Percentiles rank a stretch among this genome's conserved stretches.
Conservation (phyloP, 495 filamentous ascomycete species). For the Aspergillus olivimuriae region DNA sequence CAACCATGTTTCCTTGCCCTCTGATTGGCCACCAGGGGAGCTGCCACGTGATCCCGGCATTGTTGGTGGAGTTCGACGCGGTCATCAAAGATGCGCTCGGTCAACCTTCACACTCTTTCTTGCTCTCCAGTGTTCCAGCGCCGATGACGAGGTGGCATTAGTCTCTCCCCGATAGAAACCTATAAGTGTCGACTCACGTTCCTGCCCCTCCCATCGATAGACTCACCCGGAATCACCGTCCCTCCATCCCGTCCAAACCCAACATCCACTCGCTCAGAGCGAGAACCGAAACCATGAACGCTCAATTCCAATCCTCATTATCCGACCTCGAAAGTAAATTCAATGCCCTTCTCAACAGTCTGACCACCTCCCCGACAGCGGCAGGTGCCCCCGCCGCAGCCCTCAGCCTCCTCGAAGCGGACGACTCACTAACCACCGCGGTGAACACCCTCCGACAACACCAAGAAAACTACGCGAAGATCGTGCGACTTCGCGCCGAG, state of each 20-base stretch:
- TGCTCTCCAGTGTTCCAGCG: too few species aligned
- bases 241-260: not conserved
- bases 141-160: too few species aligned
- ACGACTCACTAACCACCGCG: conserved; percentile 34
- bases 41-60: too few species aligned
- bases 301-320: conserved; percentile 29
- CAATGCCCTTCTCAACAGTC: conserved; percentile 34
- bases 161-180: too few species aligned
- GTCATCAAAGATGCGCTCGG: too few species aligned
- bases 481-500: conserved; percentile 31
- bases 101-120: too few species aligned
- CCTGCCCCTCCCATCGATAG: too few species aligned
- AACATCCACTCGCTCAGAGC: too few species aligned
- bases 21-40: not conserved
- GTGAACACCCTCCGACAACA: conserved; percentile 36
- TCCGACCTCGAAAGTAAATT: conserved; percentile 35
- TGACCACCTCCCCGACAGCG: conserved; percentile 39
- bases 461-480: conserved; percentile 37
- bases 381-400: conserved; percentile 37
- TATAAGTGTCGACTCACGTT: too few species aligned
- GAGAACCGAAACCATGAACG: conserved; percentile 40
- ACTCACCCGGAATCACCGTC: not conserved
- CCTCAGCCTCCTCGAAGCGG: conserved; percentile 33
- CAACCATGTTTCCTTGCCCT: not conserved
- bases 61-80: too few species aligned